Conservation (phyloP, 352 stramenopile species). For the Pythium aristosporum region DNA sequence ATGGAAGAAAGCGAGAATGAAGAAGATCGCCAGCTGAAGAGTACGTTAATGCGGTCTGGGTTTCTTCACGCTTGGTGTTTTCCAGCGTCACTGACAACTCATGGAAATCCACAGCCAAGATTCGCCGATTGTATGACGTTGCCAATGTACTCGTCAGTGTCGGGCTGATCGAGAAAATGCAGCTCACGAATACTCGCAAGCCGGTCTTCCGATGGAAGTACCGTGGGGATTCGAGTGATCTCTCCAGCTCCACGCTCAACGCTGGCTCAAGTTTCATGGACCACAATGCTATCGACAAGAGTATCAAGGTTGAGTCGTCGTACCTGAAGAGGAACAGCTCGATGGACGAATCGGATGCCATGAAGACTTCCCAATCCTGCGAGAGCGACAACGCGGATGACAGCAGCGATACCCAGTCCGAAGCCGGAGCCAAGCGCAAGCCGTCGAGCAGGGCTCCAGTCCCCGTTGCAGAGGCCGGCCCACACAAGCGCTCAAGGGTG, state of each 20-base stretch:
- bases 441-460: conserved; percentile 11
- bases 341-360: conserved; percentile 6
- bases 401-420: conserved; percentile 53
- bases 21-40: conserved; percentile 81
- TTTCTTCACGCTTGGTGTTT: background rate
- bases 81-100: background rate
- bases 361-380: conserved; percentile 60
- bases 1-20: conserved; percentile 75
- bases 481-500: conserved; percentile 30
- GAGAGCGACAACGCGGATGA: conserved; percentile 65
- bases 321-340: conserved; percentile 7
- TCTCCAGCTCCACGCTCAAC: background rate
- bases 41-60: conserved; percentile 25
- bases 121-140: conserved; percentile 97
- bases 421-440: conserved; percentile 42
- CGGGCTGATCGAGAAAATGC: conserved; percentile 90
- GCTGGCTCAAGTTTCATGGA: conserved; percentile 2
- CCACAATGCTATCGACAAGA: background rate
- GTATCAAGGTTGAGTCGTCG: conserved; percentile 26
- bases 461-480: conserved; percentile 28
- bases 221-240: conserved; percentile 13
- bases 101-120: conserved; percentile 78
- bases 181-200: conserved; percentile 79
- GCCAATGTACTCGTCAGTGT: conserved; percentile 95
- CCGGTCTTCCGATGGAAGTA: conserved; percentile 82